A percentile compares a stretch with the other conserved stretches of the same genome.
These are phyloP conservation scores for Tulasnella sp. DNA, from an alignment of 768 basidiomycete species.

Conservation along the genomic window DNA sequence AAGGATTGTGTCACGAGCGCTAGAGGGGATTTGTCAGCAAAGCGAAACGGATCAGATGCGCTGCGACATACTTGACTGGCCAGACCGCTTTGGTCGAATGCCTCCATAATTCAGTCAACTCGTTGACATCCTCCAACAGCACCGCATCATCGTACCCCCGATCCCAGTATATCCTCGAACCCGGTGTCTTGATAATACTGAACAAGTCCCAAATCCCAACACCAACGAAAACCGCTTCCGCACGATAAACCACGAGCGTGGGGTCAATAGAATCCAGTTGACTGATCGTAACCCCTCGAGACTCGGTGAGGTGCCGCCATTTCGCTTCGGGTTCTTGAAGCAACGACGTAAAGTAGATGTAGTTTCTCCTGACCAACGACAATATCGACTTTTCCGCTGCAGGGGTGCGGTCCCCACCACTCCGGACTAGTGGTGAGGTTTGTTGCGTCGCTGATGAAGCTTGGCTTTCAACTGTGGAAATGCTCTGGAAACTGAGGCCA, in stretches of 20 bases:
- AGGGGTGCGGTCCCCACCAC: constrained; percentile 39
- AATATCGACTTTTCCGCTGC: constrained; percentile 76
- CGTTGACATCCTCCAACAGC: constrained; percentile 81
- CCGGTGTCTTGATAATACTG: constrained; percentile 77
- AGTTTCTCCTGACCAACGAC: constrained; percentile 80
- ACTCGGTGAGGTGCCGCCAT: constrained; percentile 78
- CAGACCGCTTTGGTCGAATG: constrained; percentile 85
- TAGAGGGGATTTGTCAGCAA: constrained; percentile 29
- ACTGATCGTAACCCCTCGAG: constrained; percentile 84
- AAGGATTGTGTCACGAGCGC: constrained; percentile 83
- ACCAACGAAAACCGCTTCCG: constrained; percentile 95
- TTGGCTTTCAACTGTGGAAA: background rate
- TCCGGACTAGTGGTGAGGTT: background rate
- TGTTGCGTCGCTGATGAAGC: background rate
- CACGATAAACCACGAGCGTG: constrained; percentile 89
- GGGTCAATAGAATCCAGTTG: constrained; percentile 97
- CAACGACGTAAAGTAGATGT: constrained; percentile 96
- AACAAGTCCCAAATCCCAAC: constrained; percentile 94
- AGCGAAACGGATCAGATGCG: constrained; percentile 3
- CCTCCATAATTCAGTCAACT: constrained; percentile 89
- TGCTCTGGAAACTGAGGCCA: constrained; percentile 58
- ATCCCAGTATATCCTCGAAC: constrained; percentile 79
- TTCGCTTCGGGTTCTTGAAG: constrained; percentile 97
- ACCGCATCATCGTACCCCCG: constrained; percentile 80
- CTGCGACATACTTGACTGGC: constrained; percentile 71